Evolutionary conservation across 2,329 filamentous ascomycete genomes (phyloP), one percentile per base, ranked within the genome.

Genomic region (Sporothrix schenckii): DNA sequence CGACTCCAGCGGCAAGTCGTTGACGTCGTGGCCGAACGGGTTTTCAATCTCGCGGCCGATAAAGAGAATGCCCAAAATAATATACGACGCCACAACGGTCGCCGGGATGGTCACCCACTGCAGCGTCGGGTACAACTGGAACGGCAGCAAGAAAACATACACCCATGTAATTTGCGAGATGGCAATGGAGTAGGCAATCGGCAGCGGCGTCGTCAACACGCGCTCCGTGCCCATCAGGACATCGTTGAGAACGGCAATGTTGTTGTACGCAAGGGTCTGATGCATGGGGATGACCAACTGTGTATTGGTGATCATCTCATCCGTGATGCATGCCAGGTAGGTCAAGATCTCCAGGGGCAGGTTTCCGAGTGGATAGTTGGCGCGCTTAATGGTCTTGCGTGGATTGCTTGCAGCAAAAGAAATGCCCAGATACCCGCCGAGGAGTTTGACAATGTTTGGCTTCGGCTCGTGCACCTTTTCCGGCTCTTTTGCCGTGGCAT

Each of bases 131-230:
- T 84, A 87, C 3, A 93, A 85, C 79, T 93, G 91, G 83, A 92
- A 92, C 1, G 91, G 91, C 13, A 93, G 83, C 63, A 90, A 82
- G 72, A 91, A 81, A 66, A 92, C 87, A 79, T 93, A 93, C 56
- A 91, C 85, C 88, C 89, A 92, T 13, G 91, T 90, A 76, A 93
- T 92, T 78, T 93, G 91, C 9, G 88, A 86, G 76, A 92, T 92
- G 73, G 90, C 87, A 76, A 93, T 93, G 73, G 86, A 87, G 81
- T 93, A 93, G 50, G 90, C 91, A 70, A 91, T 84, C 0, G 91
- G 91, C 0, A 93, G 83, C 4, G 75, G 91, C 0, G 91, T 92
- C 75, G 88, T 89, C 54, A 92, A 85, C n/a, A 93, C 88, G 69
- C 91, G 87, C 76, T 93, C 91, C 56, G 87, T 87, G 60, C 89